Evolutionary conservation across 2,329 filamentous ascomycete genomes (phyloP).

Genomic region (Diaporthe sp.): DNA sequence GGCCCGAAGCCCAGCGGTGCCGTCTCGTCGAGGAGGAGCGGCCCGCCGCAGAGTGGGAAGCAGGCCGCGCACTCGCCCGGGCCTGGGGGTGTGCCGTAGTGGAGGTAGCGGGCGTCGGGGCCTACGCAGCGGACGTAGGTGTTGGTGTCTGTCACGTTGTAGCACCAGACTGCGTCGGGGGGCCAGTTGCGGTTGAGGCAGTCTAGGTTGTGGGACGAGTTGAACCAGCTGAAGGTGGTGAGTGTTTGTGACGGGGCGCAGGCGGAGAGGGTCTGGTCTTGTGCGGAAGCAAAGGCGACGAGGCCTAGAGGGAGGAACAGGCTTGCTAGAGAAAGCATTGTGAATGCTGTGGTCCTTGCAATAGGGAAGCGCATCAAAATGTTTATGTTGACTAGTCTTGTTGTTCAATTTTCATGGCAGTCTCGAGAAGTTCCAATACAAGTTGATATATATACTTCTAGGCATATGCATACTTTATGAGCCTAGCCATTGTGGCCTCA

Average conservation of each 20-base stretch:
- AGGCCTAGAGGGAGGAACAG: not conserved
- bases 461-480: not conserved
- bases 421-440: not conserved
- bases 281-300: not conserved
- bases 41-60: not conserved
- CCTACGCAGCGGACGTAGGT: not conserved
- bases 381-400: not conserved
- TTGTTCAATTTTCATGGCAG: not conserved
- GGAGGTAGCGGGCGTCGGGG: constrained; percentile 29
- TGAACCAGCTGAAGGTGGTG: constrained; percentile 36
- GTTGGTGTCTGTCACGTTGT: constrained; percentile 27
- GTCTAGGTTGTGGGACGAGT: constrained; percentile 38
- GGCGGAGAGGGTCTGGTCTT: not conserved
- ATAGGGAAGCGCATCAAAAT: not conserved
- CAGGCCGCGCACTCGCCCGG: constrained; percentile 29
- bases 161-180: constrained; percentile 31
- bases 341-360: not conserved
- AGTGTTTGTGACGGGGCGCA: constrained; percentile 6
- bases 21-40: not conserved
- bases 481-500: not conserved
- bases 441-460: not conserved
- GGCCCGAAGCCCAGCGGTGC: constrained; percentile 33
- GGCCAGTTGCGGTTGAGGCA: constrained; percentile 33
- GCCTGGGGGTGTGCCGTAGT: constrained; percentile 25
- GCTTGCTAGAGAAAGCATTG: not conserved